Percentiles rank a stretch among this genome's conserved stretches.
Evolutionary conservation across 345 rosid genomes (phyloP).

Genomic region (Heritiera fomes): DNA sequence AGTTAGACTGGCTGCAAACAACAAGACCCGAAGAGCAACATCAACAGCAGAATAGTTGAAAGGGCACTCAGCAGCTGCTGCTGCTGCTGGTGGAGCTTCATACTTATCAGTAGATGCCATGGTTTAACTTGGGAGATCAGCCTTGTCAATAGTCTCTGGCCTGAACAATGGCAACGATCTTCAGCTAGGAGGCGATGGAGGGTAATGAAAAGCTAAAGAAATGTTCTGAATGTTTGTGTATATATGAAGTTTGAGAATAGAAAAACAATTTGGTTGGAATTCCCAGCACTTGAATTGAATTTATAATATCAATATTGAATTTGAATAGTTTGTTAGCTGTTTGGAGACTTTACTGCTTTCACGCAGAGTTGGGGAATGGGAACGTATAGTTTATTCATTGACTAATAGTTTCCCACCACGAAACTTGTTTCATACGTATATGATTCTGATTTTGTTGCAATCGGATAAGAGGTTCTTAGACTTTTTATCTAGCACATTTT

Average conservation of each 20-base stretch:
- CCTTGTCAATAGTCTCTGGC: background rate
- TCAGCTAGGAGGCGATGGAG: background rate
- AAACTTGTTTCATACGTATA: background rate
- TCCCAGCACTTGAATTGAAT: constrained; percentile 4
- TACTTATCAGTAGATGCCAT: constrained; percentile 56
- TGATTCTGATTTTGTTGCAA: background rate
- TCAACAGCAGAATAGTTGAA: constrained; percentile 33
- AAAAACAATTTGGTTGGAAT: background rate
- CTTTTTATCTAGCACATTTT: too few relatives aligned
- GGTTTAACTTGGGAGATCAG: background rate
- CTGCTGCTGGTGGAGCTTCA: constrained; percentile 12
- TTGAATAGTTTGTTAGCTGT: background rate
- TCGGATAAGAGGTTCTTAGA: background rate
- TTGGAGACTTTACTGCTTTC: background rate
- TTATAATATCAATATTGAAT: background rate
- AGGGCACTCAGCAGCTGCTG: constrained; percentile 23
- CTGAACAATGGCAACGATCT: background rate
- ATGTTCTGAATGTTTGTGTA: background rate
- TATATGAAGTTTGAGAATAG: constrained; percentile 3
- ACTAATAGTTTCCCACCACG: background rate
- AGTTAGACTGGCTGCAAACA: constrained; percentile 54
- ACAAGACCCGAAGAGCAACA: constrained; percentile 47
- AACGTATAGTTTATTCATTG: background rate
- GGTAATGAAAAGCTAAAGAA: background rate
- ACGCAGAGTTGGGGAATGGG: background rate